These are phyloP conservation scores for Mycogone perniciosa DNA, from an alignment of 2,329 filamentous ascomycete species.

Conservation along the genomic window DNA sequence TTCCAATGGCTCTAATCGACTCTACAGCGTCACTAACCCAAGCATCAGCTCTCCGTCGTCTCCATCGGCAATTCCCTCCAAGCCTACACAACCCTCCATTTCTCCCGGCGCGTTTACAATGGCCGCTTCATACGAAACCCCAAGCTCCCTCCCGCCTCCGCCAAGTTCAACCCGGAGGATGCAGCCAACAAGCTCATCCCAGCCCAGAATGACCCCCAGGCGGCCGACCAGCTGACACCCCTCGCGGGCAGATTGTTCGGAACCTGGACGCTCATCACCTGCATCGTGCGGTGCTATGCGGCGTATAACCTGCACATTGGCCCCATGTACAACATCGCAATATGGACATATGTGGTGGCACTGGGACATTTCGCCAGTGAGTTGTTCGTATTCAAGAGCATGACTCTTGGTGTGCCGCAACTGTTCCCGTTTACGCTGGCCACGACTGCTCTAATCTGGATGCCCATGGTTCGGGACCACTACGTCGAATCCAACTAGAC, in stretches of 20 bases:
- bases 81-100: slow-evolving; percentile 72
- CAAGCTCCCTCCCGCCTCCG: slow-evolving; percentile 34
- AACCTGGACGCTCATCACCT: slow-evolving; percentile 78
- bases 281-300: slow-evolving; percentile 72
- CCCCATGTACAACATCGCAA: slow-evolving; percentile 69
- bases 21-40: not conserved
- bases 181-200: slow-evolving; percentile 46
- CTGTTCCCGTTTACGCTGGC: slow-evolving; percentile 50
- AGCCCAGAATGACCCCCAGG: slow-evolving; percentile 40
- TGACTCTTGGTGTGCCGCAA: slow-evolving; percentile 55
- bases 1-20: not conserved
- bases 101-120: slow-evolving; percentile 82
- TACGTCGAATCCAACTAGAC: slow-evolving; percentile 50
- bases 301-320: slow-evolving; percentile 72
- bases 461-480: slow-evolving; percentile 59
- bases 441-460: slow-evolving; percentile 50
- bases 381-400: slow-evolving; percentile 71
- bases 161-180: slow-evolving; percentile 45
- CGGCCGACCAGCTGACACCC: slow-evolving; percentile 59
- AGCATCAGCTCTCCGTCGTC: slow-evolving; percentile 65
- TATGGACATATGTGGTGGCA: slow-evolving; percentile 77
- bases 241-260: slow-evolving; percentile 76
- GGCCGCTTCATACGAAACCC: slow-evolving; percentile 51
- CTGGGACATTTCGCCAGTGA: slow-evolving; percentile 74
- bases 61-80: slow-evolving; percentile 82